Evolutionary conservation across 345 rosid genomes (phyloP).

Genomic region (Sonneratia alba): DNA sequence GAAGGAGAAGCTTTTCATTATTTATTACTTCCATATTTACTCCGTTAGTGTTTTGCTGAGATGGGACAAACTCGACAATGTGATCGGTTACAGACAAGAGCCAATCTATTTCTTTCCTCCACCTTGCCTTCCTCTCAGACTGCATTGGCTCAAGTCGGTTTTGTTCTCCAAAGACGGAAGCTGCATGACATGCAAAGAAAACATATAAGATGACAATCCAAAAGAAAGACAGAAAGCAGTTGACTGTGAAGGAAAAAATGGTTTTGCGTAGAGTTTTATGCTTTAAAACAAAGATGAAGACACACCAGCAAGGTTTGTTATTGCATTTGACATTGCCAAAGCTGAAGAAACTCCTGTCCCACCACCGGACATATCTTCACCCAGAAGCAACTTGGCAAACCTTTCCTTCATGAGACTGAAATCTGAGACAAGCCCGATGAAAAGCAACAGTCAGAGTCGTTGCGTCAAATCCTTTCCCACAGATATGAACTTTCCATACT

Average conservation of each 20-base stretch:
- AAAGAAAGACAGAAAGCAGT: too few species aligned
- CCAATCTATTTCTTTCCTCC: slow-evolving; percentile 64
- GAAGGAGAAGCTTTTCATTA: neutral
- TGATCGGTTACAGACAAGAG: slow-evolving; percentile 63
- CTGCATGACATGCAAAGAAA: slow-evolving; percentile 7
- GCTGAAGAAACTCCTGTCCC: slow-evolving; percentile 74
- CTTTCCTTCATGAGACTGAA: slow-evolving; percentile 62
- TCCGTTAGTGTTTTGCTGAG: slow-evolving; percentile 39
- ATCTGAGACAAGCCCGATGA: slow-evolving; percentile 19
- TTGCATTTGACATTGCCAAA: slow-evolving; percentile 48
- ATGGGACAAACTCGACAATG: slow-evolving; percentile 60
- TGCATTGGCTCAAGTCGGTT: slow-evolving; percentile 50
- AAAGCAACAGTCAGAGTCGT: neutral
- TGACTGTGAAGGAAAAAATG: neutral
- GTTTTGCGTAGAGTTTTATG: too few species aligned
- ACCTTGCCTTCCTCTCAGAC: slow-evolving; percentile 40
- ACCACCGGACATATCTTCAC: slow-evolving; percentile 71
- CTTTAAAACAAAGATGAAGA: too few species aligned
- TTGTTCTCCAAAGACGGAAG: slow-evolving; percentile 27
- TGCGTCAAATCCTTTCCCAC: too few species aligned
- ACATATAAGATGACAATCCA: neutral
- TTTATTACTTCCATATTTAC: slow-evolving; percentile 33
- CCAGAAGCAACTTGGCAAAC: slow-evolving; percentile 51
- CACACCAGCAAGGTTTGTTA: slow-evolving; percentile 25
- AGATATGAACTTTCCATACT: too few species aligned